Percentiles rank a stretch among this genome's conserved stretches.
Conservation (phyloP, 257 asterid genomes). For the Solanum microdontum region DNA sequence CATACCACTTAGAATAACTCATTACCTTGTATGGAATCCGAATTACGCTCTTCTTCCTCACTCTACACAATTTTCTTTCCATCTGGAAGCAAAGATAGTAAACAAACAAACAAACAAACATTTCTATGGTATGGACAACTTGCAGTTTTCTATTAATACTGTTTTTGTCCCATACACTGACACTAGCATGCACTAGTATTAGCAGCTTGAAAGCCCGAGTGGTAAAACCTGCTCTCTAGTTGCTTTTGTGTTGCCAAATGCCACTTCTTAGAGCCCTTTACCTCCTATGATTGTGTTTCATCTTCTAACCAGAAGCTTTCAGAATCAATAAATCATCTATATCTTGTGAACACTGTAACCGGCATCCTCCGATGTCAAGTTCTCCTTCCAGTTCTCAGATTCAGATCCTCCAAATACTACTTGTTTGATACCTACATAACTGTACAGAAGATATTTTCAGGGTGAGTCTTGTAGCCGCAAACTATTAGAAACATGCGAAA, state of each 20-base stretch:
- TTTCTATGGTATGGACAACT: not conserved
- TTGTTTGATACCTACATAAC: constrained; percentile 82
- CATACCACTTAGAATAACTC: not conserved
- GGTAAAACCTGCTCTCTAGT: not conserved
- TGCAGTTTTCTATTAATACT: not conserved
- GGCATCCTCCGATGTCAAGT: constrained; percentile 63
- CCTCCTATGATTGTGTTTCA: not conserved
- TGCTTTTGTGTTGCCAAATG: not conserved
- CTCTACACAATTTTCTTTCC: not conserved
- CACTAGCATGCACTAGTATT: not conserved
- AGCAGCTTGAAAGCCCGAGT: not conserved
- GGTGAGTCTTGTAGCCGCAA: not conserved
- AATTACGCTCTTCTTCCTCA: not conserved
- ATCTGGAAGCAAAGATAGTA: not conserved
- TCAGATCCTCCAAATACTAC: constrained; percentile 84
- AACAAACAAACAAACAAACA: not conserved
- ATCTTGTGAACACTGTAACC: constrained; percentile 77
- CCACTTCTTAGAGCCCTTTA: not conserved
- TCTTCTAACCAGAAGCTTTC: not conserved
- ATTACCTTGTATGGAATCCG: not conserved
- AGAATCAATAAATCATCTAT: constrained; percentile 20
- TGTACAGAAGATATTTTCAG: constrained; percentile 13
- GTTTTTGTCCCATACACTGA: not conserved
- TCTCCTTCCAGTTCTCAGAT: constrained; percentile 69
- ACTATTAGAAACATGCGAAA: not conserved